phyloP scores from a whole-genome alignment of 108 stramenopile species.

The Skeletonema potamos region DNA sequence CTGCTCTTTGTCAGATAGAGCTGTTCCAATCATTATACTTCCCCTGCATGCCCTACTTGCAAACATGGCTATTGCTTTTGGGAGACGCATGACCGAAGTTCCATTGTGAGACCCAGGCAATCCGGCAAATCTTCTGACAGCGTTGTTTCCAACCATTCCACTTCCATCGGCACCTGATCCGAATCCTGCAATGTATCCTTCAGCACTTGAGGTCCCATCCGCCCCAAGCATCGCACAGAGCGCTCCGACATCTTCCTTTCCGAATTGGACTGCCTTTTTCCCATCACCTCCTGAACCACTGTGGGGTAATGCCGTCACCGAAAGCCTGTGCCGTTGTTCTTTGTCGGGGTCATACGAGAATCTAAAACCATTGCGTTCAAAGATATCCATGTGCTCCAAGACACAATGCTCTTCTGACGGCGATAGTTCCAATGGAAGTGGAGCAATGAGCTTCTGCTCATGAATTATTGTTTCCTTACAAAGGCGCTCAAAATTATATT shows the following conservation, averaged over 20 bases:
- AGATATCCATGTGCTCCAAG: conserved; percentile 86
- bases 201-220: conserved; percentile 45
- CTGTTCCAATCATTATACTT: conserved; percentile 95
- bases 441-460: conserved; percentile 78
- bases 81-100: conserved; percentile 70
- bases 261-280: conserved; percentile 91
- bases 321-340: conserved; percentile 79
- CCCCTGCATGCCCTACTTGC: conserved; percentile 92
- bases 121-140: conserved; percentile 78
- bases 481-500: conserved; percentile 78
- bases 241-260: conserved; percentile 89
- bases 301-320: conserved; percentile 89
- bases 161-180: conserved; percentile 80
- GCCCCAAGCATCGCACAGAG: conserved; percentile 88
- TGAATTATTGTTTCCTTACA: conserved; percentile 73
- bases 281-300: conserved; percentile 83
- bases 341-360: conserved; percentile 74
- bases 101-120: conserved; percentile 12
- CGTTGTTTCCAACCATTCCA: conserved; percentile 78
- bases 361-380: conserved; percentile 92
- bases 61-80: conserved; percentile 97
- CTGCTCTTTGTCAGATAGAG: conserved; percentile 87
- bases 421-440: conserved; percentile 83
- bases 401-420: conserved; percentile 90
- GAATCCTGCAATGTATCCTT: conserved; percentile 57